Base-by-base conservation (phyloP, 2,329 filamentous ascomycete species). In the Colletotrichum sp. region DNA sequence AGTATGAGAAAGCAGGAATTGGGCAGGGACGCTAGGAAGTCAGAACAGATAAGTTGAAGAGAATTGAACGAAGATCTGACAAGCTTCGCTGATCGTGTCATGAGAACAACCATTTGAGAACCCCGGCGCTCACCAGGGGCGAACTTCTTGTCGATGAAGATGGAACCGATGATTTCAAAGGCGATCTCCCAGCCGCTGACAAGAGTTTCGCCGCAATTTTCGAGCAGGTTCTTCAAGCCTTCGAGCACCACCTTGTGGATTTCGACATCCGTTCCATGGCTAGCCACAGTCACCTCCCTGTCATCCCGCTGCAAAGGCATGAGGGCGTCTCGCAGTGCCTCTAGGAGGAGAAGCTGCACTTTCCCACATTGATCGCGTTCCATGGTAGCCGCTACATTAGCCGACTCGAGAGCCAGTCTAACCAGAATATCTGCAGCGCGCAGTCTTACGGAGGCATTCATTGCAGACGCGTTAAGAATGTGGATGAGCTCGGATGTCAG, bases 21-120 rank as follows among this genome's bases (percentile, higher is more conserved):
- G 61, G 91, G 94, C 72, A 93, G 89, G 8, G 94, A 92, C 16
- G 92, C 89, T 38, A 99, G 86, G 80, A 99, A 99, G 83, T 99
- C 97, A 1, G 97, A 98, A 83, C 96, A 98, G 61, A 99, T 94
- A 4, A 99, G 91, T 82, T 98, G 95, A 14, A 98, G 87, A 3
- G 96, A 98, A 77, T 92, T 94, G 83, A 99, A 99, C 0, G 96
- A 94, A 18, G 95, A 94, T 76, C 96, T 91, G 67, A 98, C 94
- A 26, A 98, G 90, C 78, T 93, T 93, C 59, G 92, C 89, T 14
- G 96, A 96, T 64, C 89, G 86, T 8, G 90, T 92, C 36, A 84
- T 85, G 3, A 92, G 83, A 1, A 82, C 80, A 64, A 82, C 81
- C 10, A 78, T 76, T 14, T 80, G 77, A 9, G 80, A 79, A 13